Base-by-base conservation (phyloP, 2,329 filamentous ascomycete genomes). In the Fusarium tanahbumbuense region DNA sequence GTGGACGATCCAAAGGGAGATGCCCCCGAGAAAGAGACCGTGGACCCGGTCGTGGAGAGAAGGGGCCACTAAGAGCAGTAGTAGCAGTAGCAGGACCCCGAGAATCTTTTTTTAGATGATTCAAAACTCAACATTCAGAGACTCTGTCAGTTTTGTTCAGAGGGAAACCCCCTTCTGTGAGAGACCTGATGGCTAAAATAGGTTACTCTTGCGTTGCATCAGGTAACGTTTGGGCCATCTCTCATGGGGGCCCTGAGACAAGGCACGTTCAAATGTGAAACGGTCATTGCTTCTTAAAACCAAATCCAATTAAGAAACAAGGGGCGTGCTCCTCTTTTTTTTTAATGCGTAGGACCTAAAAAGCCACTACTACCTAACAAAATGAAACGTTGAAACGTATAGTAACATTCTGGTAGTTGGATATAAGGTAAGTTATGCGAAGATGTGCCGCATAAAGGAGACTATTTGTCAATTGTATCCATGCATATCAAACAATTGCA, bases 1-100 rank as follows among this genome's bases (percentile, higher is more conserved):
- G 41, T 61, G 64, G 66, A 68, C 57, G 69, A 70, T 72, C 71
- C 67, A 67, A 71, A 61, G 60, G 67, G 68, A 70, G 67, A 70
- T 67, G 66, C 49, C 64, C 48, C 61, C 67, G 67, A 70, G 69
- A 67, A 60, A 71, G 68, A 68, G 66, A 70, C 71, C 68, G 68
- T 58, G 65, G 68, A 72, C 68, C 68, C 68, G 64, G 32, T 60
- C 56, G 34, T 20, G 18, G 49, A 56, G 57, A 47, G 60, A 56
- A 60, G 49, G 60, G 61, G 55, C 60, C 58, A 72, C 56, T 64
- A 72, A 56, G 44, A 56, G 15, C 23, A 28, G n/a, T 28, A 27
- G 22, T 23, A 56, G 40, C 34, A 37, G 32, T 22, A 46, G 20
- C 42, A 50, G 44, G 23, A 40, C n/a, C 23, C 44, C 16, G 44